These are phyloP conservation scores for Jamesozyma rosinii DNA, from an alignment of 805 yeast species.

Conservation along the genomic window DNA sequence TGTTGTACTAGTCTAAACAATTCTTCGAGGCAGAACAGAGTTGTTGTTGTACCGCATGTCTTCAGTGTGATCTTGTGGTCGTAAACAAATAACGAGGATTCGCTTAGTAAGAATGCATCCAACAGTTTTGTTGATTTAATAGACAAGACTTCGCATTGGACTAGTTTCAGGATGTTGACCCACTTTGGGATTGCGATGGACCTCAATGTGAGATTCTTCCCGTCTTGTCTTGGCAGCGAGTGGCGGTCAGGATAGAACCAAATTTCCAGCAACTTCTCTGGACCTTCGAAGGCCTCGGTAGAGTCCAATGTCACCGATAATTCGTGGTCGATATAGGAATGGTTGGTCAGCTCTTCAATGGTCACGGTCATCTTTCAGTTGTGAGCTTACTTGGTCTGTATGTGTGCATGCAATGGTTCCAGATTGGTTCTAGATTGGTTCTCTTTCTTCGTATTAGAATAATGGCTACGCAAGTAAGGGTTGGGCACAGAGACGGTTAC, in stretches of 20 bases:
- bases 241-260: constrained; percentile 58
- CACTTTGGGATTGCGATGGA: constrained; percentile 57
- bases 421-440: too few species aligned
- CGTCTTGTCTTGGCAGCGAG: constrained; percentile 27
- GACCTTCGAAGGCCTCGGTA: constrained; percentile 91
- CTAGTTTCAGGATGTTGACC: constrained; percentile 67
- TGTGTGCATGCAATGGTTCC: neutral
- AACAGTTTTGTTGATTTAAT: constrained; percentile 54
- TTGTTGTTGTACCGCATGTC: constrained; percentile 95
- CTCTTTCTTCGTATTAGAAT: too few species aligned
- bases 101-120: constrained; percentile 82
- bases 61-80: constrained; percentile 78
- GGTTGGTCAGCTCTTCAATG: constrained; percentile 30
- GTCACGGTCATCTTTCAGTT: constrained; percentile 25
- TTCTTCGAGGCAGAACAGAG: constrained; percentile 63
- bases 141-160: constrained; percentile 81
- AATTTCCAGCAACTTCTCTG: constrained; percentile 84
- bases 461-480: too few species aligned
- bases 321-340: constrained; percentile 64
- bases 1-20: constrained; percentile 44
- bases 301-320: constrained; percentile 75
- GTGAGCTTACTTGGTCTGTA: neutral
- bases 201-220: constrained; percentile 42
- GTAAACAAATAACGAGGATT: constrained; percentile 82
- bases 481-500: too few species aligned